Conservation (phyloP, 1,284 basidiomycete genomes). For the Cystobasidium pallidum region DNA sequence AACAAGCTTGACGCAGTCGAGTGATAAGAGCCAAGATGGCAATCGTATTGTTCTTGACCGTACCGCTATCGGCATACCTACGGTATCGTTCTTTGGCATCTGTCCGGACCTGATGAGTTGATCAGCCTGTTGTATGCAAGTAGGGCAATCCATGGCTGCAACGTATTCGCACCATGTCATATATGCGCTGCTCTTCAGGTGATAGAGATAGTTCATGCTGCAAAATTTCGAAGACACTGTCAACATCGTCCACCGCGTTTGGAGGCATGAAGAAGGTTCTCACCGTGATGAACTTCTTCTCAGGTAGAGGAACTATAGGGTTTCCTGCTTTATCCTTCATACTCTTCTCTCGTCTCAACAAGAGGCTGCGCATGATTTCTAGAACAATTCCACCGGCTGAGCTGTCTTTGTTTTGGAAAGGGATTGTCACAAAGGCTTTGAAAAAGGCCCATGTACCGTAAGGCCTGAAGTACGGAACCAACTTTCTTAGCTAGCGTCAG, state of each 20-base stretch:
- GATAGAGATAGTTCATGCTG: slow-evolving; percentile 46
- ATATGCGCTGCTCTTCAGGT: slow-evolving; percentile 49
- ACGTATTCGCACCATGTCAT: slow-evolving; percentile 9
- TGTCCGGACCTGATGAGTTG: slow-evolving; percentile 1
- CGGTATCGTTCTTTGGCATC: slow-evolving; percentile 49
- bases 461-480: neutral
- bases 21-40: slow-evolving; percentile 59
- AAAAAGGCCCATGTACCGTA: slow-evolving; percentile 62
- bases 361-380: slow-evolving; percentile 81
- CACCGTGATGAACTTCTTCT: slow-evolving; percentile 67
- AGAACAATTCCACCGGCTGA: slow-evolving; percentile 92
- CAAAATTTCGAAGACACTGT: neutral
- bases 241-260: neutral
- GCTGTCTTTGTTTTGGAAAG: slow-evolving; percentile 72
- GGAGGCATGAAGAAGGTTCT: neutral
- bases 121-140: neutral
- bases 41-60: slow-evolving; percentile 54
- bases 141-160: neutral
- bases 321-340: slow-evolving; percentile 88
- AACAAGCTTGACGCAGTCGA: slow-evolving; percentile 58
- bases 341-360: slow-evolving; percentile 91
- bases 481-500: neutral
- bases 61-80: slow-evolving; percentile 47
- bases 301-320: slow-evolving; percentile 83
- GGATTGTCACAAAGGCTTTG: slow-evolving; percentile 78